phyloP scores from a whole-genome alignment of 768 basidiomycete genomes.

The Paxillus rubicundulus region DNA sequence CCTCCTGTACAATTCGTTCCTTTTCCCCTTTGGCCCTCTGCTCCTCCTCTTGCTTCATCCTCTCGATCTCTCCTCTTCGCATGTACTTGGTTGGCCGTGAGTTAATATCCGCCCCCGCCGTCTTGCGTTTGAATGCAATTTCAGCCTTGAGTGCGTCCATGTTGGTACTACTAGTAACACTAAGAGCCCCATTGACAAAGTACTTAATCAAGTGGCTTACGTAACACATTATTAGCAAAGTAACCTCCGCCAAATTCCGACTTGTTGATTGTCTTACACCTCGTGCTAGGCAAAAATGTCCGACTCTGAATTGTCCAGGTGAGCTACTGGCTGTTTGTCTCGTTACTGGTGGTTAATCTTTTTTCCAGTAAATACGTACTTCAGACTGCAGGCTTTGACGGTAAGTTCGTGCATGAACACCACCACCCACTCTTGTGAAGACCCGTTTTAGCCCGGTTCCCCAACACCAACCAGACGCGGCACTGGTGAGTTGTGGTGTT shows the following conservation, averaged over 20 bases:
- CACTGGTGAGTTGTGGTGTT: slow-evolving; percentile 73
- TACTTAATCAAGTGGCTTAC: slow-evolving; percentile 15
- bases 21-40: slow-evolving; percentile 30
- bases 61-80: slow-evolving; percentile 87
- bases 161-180: slow-evolving; percentile 1
- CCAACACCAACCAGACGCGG: slow-evolving; percentile 90
- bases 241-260: slow-evolving; percentile 24
- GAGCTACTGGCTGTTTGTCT: slow-evolving; percentile 4
- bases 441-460: slow-evolving; percentile 68
- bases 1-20: slow-evolving; percentile 34
- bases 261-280: slow-evolving; percentile 35
- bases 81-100: slow-evolving; percentile 81
- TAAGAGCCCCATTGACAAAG: background rate
- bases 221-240: slow-evolving; percentile 33
- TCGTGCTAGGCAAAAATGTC: slow-evolving; percentile 55
- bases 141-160: slow-evolving; percentile 95
- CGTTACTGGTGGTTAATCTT: slow-evolving; percentile 14
- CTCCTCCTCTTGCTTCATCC: slow-evolving; percentile 49
- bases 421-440: background rate
- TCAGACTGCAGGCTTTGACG: slow-evolving; percentile 95
- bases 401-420: slow-evolving; percentile 37
- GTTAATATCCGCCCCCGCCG: slow-evolving; percentile 46
- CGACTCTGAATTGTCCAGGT: slow-evolving; percentile 58
- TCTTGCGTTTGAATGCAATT: slow-evolving; percentile 84
- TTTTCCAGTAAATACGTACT: slow-evolving; percentile 74